Evolutionary conservation across 352 stramenopile species (phyloP).

Genomic region (Globisporangium recalcitrans): DNA sequence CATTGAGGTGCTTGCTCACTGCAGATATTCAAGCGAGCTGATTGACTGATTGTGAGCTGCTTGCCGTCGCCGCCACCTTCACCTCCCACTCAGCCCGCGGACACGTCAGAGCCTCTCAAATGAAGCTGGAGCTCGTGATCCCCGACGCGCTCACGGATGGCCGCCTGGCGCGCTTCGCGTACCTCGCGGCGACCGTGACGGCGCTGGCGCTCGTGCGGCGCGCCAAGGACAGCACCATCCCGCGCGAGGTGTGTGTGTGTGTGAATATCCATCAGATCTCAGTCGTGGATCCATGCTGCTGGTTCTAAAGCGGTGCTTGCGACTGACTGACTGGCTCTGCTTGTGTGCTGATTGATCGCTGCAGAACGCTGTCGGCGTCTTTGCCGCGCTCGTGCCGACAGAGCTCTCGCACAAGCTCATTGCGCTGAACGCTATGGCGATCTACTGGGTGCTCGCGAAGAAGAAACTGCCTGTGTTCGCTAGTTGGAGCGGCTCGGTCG

Average conservation of each 20-base stretch:
- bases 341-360: neutral
- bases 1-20: too few relatives aligned
- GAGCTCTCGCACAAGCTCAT: conserved; percentile 62
- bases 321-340: neutral
- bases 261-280: neutral
- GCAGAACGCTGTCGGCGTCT: conserved; percentile 8
- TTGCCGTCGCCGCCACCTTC: neutral
- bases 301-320: neutral
- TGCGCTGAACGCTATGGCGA: conserved; percentile 33
- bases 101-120: neutral
- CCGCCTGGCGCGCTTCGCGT: conserved; percentile 13
- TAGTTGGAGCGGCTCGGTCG: conserved; percentile 45
- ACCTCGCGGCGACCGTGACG: conserved; percentile 12
- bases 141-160: conserved; percentile 11
- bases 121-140: conserved; percentile 19
- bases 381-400: conserved; percentile 26
- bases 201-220: conserved; percentile 17
- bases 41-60: neutral
- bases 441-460: conserved; percentile 48
- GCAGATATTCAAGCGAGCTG: neutral
- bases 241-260: conserved; percentile 11
- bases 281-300: neutral
- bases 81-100: neutral
- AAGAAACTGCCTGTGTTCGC: conserved; percentile 31
- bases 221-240: conserved; percentile 18